These are phyloP conservation scores for Colletotrichum camelliae DNA, from an alignment of 2,329 filamentous ascomycete genomes.

Conservation along the genomic window DNA sequence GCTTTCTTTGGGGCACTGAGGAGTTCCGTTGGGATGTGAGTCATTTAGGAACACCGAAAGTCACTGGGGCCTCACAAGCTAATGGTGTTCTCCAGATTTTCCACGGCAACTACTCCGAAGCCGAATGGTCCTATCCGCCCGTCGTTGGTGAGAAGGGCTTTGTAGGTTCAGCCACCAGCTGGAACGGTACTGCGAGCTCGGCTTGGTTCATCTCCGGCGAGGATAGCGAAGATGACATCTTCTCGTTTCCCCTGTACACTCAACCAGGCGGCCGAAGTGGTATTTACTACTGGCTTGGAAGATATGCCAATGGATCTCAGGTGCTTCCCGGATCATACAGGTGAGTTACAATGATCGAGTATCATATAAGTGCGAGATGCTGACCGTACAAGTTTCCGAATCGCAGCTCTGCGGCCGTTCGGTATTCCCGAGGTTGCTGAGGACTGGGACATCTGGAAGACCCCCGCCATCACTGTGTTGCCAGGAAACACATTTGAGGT, in stretches of 20 bases:
- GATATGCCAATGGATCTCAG: not conserved
- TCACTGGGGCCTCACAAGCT: fast-evolving
- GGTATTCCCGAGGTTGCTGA: conserved; percentile 16
- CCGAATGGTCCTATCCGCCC: conserved; percentile 47
- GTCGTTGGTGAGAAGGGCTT: conserved; percentile 41
- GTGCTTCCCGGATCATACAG: not conserved
- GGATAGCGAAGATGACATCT: not conserved
- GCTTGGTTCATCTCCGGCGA: not conserved
- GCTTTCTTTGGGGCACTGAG: conserved; percentile 18
- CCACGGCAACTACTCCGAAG: conserved; percentile 39
- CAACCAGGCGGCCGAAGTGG: not conserved
- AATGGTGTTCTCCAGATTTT: conserved; percentile 32
- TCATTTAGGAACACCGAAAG: not conserved
- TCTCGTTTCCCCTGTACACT: not conserved
- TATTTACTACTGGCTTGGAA: not conserved
- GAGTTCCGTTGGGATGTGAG: conserved; percentile 30
- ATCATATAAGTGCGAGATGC: fast-evolving
- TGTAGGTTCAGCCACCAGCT: conserved; percentile 46
- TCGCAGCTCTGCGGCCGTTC: conserved; percentile 31
- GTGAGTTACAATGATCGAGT: not conserved
- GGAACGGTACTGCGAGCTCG: not conserved
- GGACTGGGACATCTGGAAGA: conserved; percentile 30
- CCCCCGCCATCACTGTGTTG: conserved; percentile 16
- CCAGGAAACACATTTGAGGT: not conserved
- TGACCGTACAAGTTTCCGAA: conserved; percentile 17